Percentiles rank a stretch among this genome's conserved stretches.
Evolutionary conservation across 805 yeast genomes (phyloP).

Genomic region (Candida rishiriensis): DNA sequence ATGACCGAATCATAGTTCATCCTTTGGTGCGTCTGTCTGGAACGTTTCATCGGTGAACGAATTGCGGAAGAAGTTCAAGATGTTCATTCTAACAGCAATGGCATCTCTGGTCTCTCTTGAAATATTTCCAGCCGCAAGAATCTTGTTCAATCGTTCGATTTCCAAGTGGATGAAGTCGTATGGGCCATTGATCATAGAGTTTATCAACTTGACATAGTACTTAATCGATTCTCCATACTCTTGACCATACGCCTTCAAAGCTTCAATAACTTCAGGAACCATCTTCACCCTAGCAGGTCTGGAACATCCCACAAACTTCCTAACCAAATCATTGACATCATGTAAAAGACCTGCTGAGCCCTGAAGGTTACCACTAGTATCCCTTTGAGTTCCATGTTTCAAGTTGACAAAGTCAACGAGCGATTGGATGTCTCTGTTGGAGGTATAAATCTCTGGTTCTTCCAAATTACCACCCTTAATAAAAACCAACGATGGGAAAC

Average conservation of each 20-base stretch:
- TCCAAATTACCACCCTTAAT: slow-evolving; percentile 37
- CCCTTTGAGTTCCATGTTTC: slow-evolving; percentile 37
- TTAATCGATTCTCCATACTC: slow-evolving; percentile 26
- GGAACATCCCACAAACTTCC: slow-evolving; percentile 28
- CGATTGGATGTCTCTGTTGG: slow-evolving; percentile 41
- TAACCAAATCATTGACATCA: slow-evolving; percentile 28
- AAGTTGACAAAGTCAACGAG: slow-evolving; percentile 48
- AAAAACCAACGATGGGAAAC: slow-evolving; percentile 53
- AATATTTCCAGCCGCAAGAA: slow-evolving; percentile 35
- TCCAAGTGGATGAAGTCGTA: slow-evolving; percentile 41
- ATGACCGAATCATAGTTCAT: slow-evolving; percentile 7
- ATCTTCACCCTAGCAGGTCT: slow-evolving; percentile 21
- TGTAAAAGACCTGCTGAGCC: slow-evolving; percentile 37
- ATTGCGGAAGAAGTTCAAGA: slow-evolving; percentile 34
- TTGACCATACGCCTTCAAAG: slow-evolving; percentile 31
- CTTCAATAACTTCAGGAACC: slow-evolving; percentile 32
- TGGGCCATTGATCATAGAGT: slow-evolving; percentile 42
- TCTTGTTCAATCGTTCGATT: slow-evolving; percentile 37
- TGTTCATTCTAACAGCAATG: slow-evolving; percentile 47
- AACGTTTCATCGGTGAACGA: slow-evolving; percentile 15
- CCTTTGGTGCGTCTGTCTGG: slow-evolving; percentile 6
- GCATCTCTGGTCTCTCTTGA: slow-evolving; percentile 43
- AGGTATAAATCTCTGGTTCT: slow-evolving; percentile 32
- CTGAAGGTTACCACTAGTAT: slow-evolving; percentile 36
- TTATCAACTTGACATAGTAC: slow-evolving; percentile 47